Evolutionary conservation across 2,329 filamentous ascomycete species (phyloP).

Genomic region (Microdochium bolleyi): DNA sequence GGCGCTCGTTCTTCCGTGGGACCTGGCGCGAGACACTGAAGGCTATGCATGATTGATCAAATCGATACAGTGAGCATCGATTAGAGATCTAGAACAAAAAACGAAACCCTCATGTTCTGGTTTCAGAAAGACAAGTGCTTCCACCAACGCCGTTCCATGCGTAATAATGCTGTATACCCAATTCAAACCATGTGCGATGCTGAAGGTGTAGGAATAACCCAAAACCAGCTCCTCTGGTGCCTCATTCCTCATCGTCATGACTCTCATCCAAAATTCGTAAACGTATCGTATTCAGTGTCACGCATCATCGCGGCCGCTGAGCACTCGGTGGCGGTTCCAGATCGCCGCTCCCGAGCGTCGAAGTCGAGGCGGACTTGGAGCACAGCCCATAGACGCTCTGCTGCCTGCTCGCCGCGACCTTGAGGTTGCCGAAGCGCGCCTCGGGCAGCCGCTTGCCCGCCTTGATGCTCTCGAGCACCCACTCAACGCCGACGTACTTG

Average conservation of each 20-base stretch:
- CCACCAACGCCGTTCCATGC: too few relatives aligned
- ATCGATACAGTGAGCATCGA: too few relatives aligned
- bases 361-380: background rate
- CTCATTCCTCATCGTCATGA: background rate
- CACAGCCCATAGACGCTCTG: constrained; percentile 53
- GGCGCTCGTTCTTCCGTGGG: too few relatives aligned
- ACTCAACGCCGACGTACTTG: constrained; percentile 75
- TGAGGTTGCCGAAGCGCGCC: constrained; percentile 58
- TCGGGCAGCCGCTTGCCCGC: constrained; percentile 68
- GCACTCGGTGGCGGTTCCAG: background rate
- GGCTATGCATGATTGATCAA: too few relatives aligned
- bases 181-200: too few relatives aligned
- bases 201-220: too few relatives aligned
- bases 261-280: too few relatives aligned
- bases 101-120: too few relatives aligned
- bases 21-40: too few relatives aligned
- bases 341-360: background rate
- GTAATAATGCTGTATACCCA: too few relatives aligned
- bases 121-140: too few relatives aligned
- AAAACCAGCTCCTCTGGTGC: background rate
- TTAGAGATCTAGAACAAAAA: too few relatives aligned
- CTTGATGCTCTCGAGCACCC: constrained; percentile 79
- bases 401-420: constrained; percentile 54
- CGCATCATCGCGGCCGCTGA: background rate
- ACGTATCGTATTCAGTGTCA: background rate